Evolutionary conservation across 805 yeast species (phyloP), one percentile per base, ranked within the genome.

Genomic region (Zygosaccharomyces rouxii): DNA sequence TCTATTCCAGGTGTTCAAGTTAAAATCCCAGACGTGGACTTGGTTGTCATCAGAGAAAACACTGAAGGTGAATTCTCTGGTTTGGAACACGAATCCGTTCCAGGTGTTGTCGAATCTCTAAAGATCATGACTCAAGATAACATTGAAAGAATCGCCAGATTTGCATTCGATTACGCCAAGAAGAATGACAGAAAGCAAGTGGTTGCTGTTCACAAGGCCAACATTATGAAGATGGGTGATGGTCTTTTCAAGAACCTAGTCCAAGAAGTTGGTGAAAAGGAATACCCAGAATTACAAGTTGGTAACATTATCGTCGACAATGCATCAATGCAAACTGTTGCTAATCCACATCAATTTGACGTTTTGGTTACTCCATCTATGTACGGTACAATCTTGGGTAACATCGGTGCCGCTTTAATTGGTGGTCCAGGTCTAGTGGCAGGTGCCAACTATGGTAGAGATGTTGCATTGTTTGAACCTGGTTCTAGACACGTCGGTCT

Each of bases 401-500:
- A 94, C 81, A 90, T 92, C 64, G 99, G 98, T 77, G 96, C 98
- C 59, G 99, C 62, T 11, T 73, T 77, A 64, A 85, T 94, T 58
- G 98, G 98, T 72, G 97, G 97, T 62, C 97, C 98, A 69, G 98
- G 98, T 73, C 78, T 92, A 63, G 96, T 92, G 48, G 97, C 99
- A 62, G 98, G 98, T 74, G 97, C 95, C 66, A 89, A 89, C 79
- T 90, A 87, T 59, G 99, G 99, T 73, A 85, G 96, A 73, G 97
- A 92, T 64, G 84, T 85, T 71, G 98, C 98, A 49, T 95, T 92
- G 54, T 92, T 94, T 72, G 99, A 92, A 79, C 98, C 99, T 64
- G 99, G 98, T 75, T 90, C 97, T 76, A 87, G 99, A 80, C 98
- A 90, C 77, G 98, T 90, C 65, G 98, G 98, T 73, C 79, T 92